Evolutionary conservation across 352 stramenopile genomes (phyloP), one percentile per base, ranked within the genome.

Genomic region (Phytophthora ohioensis): DNA sequence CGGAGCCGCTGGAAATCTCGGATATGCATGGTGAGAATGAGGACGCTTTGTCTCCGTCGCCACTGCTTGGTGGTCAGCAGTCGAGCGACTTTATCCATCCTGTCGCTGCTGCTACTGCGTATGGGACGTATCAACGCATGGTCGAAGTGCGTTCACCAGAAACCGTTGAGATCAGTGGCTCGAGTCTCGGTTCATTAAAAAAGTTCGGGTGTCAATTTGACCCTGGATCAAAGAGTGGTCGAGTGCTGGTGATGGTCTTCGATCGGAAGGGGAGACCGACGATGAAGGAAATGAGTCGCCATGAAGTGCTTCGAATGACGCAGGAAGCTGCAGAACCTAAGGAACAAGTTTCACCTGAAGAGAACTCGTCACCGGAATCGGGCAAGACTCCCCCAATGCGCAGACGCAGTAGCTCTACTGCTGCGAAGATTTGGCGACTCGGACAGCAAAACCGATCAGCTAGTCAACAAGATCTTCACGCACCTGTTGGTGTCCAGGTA

Each of bases 241-340:
- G 78, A 30, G 71, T 79, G 46, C 53, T 82, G n/a, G 66, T 80
- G 34, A 75, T 90, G 60, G 32, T 80, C 30, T 90, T 90, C 58
- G 76, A 87, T 43, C 51, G 52, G 2, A 70, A 85, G 32, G 82
- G 82, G 39, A 73, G 72, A 48, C 74, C 78, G 2, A 80, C 69
- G 3, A 58, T 88, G 42, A 74, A 84, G 53, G 78, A 87, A 54
- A 80, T 90, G 76, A 85, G 78, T 70, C 82, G 82, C 2, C 57
- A 75, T 17, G 82, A 90, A n/a, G 76, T 90, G 21, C 75, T 90
- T 9, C 71, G 78, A 43, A 81, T 90, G 73, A 80, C 76, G 9
- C 78, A 88, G 39, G 76, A 88, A 21, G 82, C 78, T 10, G 82
- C 80, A 36, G 75, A 68, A 46, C 67, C 73, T 4, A 79, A 77